These are phyloP conservation scores for Cubamyces sp. DNA, from an alignment of 768 basidiomycete genomes.

Conservation along the genomic window DNA sequence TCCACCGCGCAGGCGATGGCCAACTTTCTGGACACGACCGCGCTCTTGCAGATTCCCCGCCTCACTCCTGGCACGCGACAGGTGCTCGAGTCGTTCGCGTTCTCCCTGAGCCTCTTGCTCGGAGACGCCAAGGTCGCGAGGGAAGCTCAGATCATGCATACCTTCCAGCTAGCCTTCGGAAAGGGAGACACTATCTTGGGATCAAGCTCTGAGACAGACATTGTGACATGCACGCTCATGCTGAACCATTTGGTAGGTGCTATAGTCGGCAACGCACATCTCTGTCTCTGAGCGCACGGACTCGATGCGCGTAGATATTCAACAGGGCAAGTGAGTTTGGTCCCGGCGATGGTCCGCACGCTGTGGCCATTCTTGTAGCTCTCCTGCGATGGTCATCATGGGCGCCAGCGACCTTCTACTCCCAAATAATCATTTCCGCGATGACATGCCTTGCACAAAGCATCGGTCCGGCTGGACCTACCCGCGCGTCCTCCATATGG, in stretches of 20 bases:
- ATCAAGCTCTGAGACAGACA: constrained; percentile 65
- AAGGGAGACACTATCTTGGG: constrained; percentile 57
- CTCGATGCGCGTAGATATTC: constrained; percentile 47
- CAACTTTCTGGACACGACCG: constrained; percentile 51
- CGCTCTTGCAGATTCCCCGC: constrained; percentile 55
- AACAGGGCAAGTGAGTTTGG: constrained; percentile 65
- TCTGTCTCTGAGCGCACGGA: background rate
- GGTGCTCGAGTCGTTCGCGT: constrained; percentile 59
- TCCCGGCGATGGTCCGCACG: constrained; percentile 51
- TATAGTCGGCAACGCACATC: too few species aligned
- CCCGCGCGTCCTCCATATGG: constrained; percentile 52
- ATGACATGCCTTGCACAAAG: constrained; percentile 64
- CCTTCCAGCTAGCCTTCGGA: constrained; percentile 56
- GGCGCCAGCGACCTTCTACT: constrained; percentile 34
- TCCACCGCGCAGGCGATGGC: constrained; percentile 62
- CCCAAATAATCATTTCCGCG: constrained; percentile 66
- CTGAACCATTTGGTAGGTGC: constrained; percentile 62
- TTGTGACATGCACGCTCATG: constrained; percentile 62
- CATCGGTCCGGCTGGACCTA: constrained; percentile 31
- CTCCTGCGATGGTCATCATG: constrained; percentile 33
- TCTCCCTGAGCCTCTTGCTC: constrained; percentile 62
- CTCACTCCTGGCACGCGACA: constrained; percentile 57
- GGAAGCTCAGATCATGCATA: constrained; percentile 75
- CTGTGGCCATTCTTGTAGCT: constrained; percentile 30
- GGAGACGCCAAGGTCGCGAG: constrained; percentile 72